Evolutionary conservation across 495 filamentous ascomycete species (phyloP).

Genomic region (Neurospora sp.): DNA sequence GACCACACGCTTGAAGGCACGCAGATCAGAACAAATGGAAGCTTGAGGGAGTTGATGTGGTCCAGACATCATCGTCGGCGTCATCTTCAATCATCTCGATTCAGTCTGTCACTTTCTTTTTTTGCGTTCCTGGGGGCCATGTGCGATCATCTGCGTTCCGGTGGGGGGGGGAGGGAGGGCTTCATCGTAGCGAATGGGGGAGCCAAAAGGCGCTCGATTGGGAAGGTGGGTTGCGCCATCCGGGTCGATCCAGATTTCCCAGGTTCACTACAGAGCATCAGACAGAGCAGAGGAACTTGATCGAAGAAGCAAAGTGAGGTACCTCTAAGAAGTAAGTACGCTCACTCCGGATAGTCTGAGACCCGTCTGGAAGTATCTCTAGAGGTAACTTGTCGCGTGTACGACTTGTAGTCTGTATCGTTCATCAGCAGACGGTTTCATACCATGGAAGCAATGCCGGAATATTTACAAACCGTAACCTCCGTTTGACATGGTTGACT

Average conservation of each 20-base stretch:
- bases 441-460: background rate
- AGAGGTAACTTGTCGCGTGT: background rate
- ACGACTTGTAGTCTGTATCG: background rate
- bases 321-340: background rate
- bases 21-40: background rate
- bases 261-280: background rate
- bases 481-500: background rate
- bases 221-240: constrained; percentile 7
- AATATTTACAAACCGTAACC: background rate
- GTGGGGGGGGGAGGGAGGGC: background rate
- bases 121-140: background rate
- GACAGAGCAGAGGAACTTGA: background rate
- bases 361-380: background rate
- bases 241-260: background rate
- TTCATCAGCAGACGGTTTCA: background rate
- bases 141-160: constrained; percentile 3
- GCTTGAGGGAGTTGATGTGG: background rate
- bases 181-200: constrained; percentile 7
- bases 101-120: background rate
- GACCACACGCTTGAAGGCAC: background rate
- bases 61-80: background rate
- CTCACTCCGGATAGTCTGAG: background rate
- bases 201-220: constrained; percentile 1
- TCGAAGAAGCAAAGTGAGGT: background rate
- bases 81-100: background rate